A percentile compares a stretch with the other conserved stretches of the same genome.
phyloP scores from a whole-genome alignment of 768 basidiomycete genomes.

The Neoboletus subvelutipes region DNA sequence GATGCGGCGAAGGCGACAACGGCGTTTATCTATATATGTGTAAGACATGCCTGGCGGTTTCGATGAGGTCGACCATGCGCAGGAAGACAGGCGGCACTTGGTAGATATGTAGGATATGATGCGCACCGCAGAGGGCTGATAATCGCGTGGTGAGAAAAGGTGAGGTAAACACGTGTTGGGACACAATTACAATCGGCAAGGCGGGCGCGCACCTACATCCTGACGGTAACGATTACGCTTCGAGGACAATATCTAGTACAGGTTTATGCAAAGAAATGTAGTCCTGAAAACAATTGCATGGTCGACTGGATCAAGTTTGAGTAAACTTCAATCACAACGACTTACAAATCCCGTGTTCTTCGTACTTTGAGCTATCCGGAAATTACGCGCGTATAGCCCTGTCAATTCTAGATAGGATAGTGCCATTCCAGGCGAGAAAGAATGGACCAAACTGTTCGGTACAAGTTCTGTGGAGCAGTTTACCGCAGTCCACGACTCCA shows the following conservation, averaged over 20 bases:
- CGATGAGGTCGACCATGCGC: slow-evolving; percentile 35
- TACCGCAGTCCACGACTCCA: not conserved
- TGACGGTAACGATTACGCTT: slow-evolving; percentile 3
- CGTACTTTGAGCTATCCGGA: slow-evolving; percentile 14
- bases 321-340: not conserved
- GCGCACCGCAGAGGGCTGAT: slow-evolving; percentile 32
- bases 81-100: slow-evolving; percentile 24
- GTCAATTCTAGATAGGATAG: slow-evolving; percentile 5
- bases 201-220: slow-evolving; percentile 13
- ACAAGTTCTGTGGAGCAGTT: slow-evolving; percentile 1
- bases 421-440: slow-evolving; percentile 10
- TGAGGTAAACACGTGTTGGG: slow-evolving; percentile 34
- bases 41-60: slow-evolving; percentile 34
- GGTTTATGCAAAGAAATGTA: slow-evolving; percentile 13
- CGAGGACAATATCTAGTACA: slow-evolving; percentile 11
- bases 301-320: not conserved
- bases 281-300: slow-evolving; percentile 1
- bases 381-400: slow-evolving; percentile 22
- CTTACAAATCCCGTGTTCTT: not conserved
- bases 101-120: slow-evolving; percentile 28
- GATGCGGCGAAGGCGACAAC: slow-evolving; percentile 19
- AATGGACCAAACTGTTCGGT: not conserved
- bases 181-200: slow-evolving; percentile 6
- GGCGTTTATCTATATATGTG: slow-evolving; percentile 30
- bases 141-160: slow-evolving; percentile 33